Evolutionary conservation across 148 eudicot species (phyloP).

Genomic region (Diospyros lotus): DNA sequence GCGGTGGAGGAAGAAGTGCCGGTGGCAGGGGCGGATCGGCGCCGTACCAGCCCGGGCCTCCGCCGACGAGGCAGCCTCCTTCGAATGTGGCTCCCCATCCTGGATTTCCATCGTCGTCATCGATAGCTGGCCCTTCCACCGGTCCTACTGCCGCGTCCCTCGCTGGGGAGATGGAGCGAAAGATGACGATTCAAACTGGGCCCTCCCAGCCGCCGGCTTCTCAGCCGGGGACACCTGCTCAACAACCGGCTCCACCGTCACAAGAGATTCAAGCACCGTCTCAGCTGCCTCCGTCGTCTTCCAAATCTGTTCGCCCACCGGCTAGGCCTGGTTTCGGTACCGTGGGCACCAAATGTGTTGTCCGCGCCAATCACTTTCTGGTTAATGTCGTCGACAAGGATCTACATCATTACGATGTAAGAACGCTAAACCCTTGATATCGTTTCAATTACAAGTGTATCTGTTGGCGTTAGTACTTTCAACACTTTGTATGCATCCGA

Average conservation of each 20-base stretch:
- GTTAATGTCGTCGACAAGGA: slow-evolving; percentile 46
- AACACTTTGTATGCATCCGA: too few relatives aligned
- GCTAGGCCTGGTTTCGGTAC: slow-evolving; percentile 58
- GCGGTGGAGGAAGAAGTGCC: slow-evolving; percentile 14
- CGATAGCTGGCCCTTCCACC: neutral
- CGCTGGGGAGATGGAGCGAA: too few relatives aligned
- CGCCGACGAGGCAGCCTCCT: neutral
- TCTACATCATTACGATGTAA: slow-evolving; percentile 68
- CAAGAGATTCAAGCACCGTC: neutral
- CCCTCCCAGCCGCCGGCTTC: neutral
- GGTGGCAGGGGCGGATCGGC: neutral
- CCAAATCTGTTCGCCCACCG: slow-evolving; percentile 32
- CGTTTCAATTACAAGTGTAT: neutral
- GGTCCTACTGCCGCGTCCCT: neutral
- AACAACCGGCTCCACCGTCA: neutral
- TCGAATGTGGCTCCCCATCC: neutral
- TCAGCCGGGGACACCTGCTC: neutral
- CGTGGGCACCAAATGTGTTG: slow-evolving; percentile 32
- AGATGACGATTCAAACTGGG: neutral
- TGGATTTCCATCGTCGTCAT: neutral
- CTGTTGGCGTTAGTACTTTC: too few relatives aligned
- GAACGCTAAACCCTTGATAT: neutral
- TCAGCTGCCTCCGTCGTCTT: slow-evolving; percentile 30
- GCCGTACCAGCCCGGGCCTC: neutral
- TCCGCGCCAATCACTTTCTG: slow-evolving; percentile 67